These are phyloP conservation scores for Triadica sebifera DNA, from an alignment of 345 rosid species.

Conservation along the genomic window DNA sequence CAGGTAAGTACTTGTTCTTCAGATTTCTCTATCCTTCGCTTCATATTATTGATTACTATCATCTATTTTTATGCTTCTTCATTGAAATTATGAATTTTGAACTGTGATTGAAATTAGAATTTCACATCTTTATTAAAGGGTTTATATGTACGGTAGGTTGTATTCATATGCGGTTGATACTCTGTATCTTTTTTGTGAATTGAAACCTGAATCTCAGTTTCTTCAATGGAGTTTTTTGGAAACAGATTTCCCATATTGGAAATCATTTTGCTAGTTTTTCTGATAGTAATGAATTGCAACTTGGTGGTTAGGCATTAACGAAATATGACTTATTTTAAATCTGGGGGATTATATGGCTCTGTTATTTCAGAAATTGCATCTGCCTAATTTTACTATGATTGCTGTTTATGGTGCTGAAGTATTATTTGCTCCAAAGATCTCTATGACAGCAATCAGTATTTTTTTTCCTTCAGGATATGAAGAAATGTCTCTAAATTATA, in stretches of 20 bases:
- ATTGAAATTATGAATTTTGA: too few species aligned
- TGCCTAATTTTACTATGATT: neutral
- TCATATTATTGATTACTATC: too few species aligned
- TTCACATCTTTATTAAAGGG: neutral
- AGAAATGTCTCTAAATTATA: too few species aligned
- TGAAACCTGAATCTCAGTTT: neutral
- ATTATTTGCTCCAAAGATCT: too few species aligned
- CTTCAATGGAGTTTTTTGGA: too few species aligned
- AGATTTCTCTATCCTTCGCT: neutral
- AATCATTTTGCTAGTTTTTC: neutral
- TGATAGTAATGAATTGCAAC: neutral
- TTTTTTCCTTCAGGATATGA: too few species aligned
- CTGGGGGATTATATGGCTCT: neutral
- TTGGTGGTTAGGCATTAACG: neutral
- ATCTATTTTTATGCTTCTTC: neutral
- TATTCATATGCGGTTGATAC: neutral
- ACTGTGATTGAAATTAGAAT: neutral
- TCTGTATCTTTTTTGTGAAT: neutral
- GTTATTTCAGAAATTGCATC: neutral
- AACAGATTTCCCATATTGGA: neutral
- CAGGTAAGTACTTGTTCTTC: neutral
- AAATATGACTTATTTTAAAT: too few species aligned
- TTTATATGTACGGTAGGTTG: neutral
- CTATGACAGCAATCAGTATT: too few species aligned
- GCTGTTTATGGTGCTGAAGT: too few species aligned